These are phyloP conservation scores for Diutina ranongensis DNA, from an alignment of 1,139 yeast genomes.

Conservation along the genomic window DNA sequence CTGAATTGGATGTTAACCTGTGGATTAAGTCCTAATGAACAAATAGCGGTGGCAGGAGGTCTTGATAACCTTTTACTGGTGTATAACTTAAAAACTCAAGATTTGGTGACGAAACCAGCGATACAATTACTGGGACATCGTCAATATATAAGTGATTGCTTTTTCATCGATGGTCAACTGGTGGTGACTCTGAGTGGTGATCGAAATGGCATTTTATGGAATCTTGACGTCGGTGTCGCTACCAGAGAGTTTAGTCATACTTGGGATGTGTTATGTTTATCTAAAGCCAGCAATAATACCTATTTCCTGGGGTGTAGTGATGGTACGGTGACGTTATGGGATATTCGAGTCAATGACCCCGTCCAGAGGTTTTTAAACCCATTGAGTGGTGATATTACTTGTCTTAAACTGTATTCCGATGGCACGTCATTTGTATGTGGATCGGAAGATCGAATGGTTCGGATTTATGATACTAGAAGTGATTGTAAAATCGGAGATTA, in stretches of 20 bases:
- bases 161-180: slow-evolving; percentile 41
- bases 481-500: slow-evolving; percentile 59
- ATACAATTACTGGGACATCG: neutral
- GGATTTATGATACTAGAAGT: slow-evolving; percentile 65
- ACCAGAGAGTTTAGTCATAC: slow-evolving; percentile 61
- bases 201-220: slow-evolving; percentile 76
- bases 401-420: slow-evolving; percentile 54
- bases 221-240: slow-evolving; percentile 46
- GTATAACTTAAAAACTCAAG: slow-evolving; percentile 32
- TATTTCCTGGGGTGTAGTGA: slow-evolving; percentile 73
- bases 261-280: slow-evolving; percentile 63
- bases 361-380: slow-evolving; percentile 46
- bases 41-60: slow-evolving; percentile 68
- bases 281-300: slow-evolving; percentile 13
- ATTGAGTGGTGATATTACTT: slow-evolving; percentile 45
- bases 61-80: slow-evolving; percentile 70
- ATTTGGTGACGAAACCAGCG: slow-evolving; percentile 2
- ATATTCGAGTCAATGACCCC: slow-evolving; percentile 36
- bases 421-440: slow-evolving; percentile 51
- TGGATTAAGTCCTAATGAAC: slow-evolving; percentile 57
- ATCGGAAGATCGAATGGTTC: slow-evolving; percentile 68
- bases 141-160: slow-evolving; percentile 59
- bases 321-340: slow-evolving; percentile 67
- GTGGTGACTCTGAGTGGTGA: slow-evolving; percentile 76
- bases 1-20: slow-evolving; percentile 75